A percentile compares a stretch with the other conserved stretches of the same genome.
Evolutionary conservation across 306 rosid species (phyloP).

Genomic region (Medicago arabica): DNA sequence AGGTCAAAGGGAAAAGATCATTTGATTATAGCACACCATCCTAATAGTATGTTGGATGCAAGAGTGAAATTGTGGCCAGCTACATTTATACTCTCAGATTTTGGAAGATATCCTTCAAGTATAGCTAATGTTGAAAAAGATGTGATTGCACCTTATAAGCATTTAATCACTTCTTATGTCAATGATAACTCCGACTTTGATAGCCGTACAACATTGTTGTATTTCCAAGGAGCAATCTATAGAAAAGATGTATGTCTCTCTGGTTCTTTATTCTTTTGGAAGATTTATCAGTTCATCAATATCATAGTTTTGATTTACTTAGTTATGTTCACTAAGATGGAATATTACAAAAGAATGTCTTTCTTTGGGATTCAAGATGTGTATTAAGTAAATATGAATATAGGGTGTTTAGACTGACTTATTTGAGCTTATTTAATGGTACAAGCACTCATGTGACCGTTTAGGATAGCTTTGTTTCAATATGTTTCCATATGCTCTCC

Average conservation of each 20-base stretch:
- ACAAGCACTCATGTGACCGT: no score
- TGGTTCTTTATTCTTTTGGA: no score
- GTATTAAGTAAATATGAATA: no score
- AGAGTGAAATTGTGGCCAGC: conserved; percentile 79
- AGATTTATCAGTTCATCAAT: no score
- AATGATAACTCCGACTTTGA: conserved; percentile 66
- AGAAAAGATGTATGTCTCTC: conserved; percentile 78
- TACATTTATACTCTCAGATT: conserved; percentile 74
- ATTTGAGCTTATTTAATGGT: no score
- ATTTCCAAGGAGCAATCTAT: conserved; percentile 89
- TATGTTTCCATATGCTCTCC: no score
- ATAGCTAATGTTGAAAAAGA: conserved; percentile 82
- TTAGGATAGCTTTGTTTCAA: no score
- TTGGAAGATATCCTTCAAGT: conserved; percentile 80
- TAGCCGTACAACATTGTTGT: conserved; percentile 65
- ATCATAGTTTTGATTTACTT: no score
- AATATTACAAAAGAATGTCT: no score
- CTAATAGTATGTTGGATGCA: conserved; percentile 73
- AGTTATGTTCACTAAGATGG: no score
- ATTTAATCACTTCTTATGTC: conserved; percentile 55
- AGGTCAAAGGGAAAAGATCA: conserved; percentile 74
- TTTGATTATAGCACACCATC: conserved; percentile 86
- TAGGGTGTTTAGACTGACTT: no score
- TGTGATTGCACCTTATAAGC: conserved; percentile 83
- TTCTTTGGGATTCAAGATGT: no score